Conservation (phyloP, 352 stramenopile genomes). For the Plasmopara viticola region DNA sequence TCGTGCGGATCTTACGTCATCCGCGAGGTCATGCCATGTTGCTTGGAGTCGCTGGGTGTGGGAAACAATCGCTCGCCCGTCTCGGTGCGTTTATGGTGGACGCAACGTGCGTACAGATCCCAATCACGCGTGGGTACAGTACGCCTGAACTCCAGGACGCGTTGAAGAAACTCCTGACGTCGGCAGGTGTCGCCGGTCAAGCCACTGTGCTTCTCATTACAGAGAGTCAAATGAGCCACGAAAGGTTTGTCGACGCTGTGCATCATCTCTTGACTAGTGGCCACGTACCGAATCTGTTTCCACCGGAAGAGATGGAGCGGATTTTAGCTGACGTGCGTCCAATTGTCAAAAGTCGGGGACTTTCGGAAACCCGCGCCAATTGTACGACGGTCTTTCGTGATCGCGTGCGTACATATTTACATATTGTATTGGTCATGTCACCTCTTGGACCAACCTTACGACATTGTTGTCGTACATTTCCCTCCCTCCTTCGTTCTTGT, state of each 20-base stretch:
- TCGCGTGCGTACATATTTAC: constrained; percentile 88
- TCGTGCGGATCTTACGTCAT: constrained; percentile 89
- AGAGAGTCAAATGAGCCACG: constrained; percentile 92
- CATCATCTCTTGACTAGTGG: constrained; percentile 96
- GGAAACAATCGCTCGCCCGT: constrained; percentile 90
- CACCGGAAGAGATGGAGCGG: constrained; percentile 90
- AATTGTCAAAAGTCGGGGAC: constrained; percentile 79
- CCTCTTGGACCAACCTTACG: constrained; percentile 90
- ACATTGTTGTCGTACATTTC: constrained; percentile 90
- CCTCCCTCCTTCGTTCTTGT: constrained; percentile 93
- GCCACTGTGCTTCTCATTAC: constrained; percentile 92
- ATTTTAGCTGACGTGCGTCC: constrained; percentile 91
- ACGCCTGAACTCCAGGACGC: constrained; percentile 90
- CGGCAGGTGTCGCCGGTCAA: constrained; percentile 77
- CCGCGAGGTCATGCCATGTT: constrained; percentile 94
- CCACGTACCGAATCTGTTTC: constrained; percentile 94
- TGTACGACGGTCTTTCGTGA: constrained; percentile 87
- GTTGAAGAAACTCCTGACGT: constrained; percentile 92
- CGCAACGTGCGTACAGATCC: constrained; percentile 88
- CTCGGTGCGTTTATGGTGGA: constrained; percentile 90
- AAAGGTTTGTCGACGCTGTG: constrained; percentile 94
- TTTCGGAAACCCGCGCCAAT: constrained; percentile 90
- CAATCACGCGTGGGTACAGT: constrained; percentile 89
- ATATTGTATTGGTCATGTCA: constrained; percentile 94
- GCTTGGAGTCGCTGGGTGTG: constrained; percentile 91